These are phyloP conservation scores for Metschnikowia kunwiensis DNA, from an alignment of 805 yeast species.

Conservation along the genomic window DNA sequence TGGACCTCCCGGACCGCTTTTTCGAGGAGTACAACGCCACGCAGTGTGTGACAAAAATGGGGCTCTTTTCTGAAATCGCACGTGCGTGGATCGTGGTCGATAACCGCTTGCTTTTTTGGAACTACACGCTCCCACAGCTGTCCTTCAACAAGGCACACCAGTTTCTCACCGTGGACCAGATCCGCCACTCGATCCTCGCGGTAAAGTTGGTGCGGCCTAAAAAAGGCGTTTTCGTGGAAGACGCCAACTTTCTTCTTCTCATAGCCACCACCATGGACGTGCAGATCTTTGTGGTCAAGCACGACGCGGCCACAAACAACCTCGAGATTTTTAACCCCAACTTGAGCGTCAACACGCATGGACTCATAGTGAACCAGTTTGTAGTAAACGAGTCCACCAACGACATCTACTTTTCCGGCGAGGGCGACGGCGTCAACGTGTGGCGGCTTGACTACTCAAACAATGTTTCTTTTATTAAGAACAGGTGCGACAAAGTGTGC, in stretches of 20 bases:
- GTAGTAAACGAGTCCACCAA: slow-evolving; percentile 59
- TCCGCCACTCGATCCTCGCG: slow-evolving; percentile 70
- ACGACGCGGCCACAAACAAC: slow-evolving; percentile 39
- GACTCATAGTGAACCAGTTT: slow-evolving; percentile 66
- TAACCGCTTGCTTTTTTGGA: slow-evolving; percentile 82
- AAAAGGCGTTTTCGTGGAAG: slow-evolving; percentile 71
- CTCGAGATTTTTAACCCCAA: slow-evolving; percentile 79
- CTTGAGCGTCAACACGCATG: slow-evolving; percentile 74
- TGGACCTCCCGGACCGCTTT: slow-evolving; percentile 77
- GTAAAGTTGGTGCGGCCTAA: slow-evolving; percentile 81
- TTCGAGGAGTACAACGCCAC: slow-evolving; percentile 68
- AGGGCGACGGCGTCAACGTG: slow-evolving; percentile 68
- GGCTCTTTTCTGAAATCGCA: slow-evolving; percentile 74
- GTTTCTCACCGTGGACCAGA: slow-evolving; percentile 77
- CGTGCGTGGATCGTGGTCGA: slow-evolving; percentile 87
- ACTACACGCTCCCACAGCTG: slow-evolving; percentile 56
- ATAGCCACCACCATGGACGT: slow-evolving; percentile 80
- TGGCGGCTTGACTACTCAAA: slow-evolving; percentile 88
- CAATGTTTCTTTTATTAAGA: slow-evolving; percentile 81
- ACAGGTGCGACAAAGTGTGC: slow-evolving; percentile 79
- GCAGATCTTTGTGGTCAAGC: slow-evolving; percentile 71
- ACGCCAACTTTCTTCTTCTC: slow-evolving; percentile 68
- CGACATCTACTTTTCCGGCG: slow-evolving; percentile 83
- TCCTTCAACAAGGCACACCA: slow-evolving; percentile 46
- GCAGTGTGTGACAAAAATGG: slow-evolving; percentile 70